Conservation (phyloP, 257 asterid genomes). For the Fraxinus excelsior region DNA sequence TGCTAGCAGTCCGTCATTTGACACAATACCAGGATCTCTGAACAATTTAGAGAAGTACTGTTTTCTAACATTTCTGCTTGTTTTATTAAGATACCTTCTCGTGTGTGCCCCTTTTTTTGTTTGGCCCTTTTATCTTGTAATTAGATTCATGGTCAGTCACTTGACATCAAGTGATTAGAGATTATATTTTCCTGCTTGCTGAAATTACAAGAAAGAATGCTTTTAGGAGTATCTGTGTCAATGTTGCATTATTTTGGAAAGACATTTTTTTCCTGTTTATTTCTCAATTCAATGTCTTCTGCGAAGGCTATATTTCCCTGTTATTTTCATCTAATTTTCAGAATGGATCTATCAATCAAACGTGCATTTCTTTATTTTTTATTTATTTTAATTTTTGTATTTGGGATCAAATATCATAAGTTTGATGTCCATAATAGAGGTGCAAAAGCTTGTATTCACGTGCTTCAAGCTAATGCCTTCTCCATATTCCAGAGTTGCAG, state of each 20-base stretch:
- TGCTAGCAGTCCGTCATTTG: constrained; percentile 70
- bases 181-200: not conserved
- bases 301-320: not conserved
- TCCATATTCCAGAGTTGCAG: constrained; percentile 56
- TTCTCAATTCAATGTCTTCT: not conserved
- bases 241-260: not conserved
- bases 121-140: not conserved
- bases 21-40: constrained; percentile 55
- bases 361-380: not conserved
- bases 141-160: not conserved
- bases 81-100: not conserved
- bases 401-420: not conserved
- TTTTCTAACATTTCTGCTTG: not conserved
- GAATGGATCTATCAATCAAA: not conserved
- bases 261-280: not conserved
- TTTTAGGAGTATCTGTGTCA: not conserved
- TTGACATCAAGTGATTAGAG: not conserved
- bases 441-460: not conserved
- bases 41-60: constrained; percentile 68
- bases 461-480: constrained; percentile 19
- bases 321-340: not conserved
- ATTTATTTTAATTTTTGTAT: not conserved
- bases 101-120: not conserved
- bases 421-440: not conserved
- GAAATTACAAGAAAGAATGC: not conserved